phyloP scores from a whole-genome alignment of 2,329 filamentous ascomycete species.

The Leptosphaerulina australis region DNA sequence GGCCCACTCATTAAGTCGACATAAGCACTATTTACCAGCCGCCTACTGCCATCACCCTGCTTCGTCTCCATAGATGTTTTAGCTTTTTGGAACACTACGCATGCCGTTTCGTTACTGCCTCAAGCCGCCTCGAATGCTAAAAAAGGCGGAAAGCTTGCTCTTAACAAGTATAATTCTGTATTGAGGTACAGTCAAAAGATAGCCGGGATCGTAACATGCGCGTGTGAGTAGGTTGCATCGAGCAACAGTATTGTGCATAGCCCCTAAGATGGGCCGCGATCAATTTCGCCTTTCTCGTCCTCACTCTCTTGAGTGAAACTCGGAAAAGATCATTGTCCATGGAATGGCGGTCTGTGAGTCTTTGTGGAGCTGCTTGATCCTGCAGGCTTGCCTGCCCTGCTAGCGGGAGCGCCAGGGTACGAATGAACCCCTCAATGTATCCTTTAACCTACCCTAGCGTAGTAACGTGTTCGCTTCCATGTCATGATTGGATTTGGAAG shows the following conservation, averaged over 20 bases:
- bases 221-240: background rate
- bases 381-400: background rate
- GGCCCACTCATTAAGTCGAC: background rate
- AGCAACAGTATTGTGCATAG: background rate
- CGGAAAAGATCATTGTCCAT: background rate
- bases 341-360: too few species aligned
- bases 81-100: background rate
- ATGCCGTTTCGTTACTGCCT: background rate
- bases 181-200: background rate
- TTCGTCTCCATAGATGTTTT: background rate
- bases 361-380: background rate
- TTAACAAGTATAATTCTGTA: background rate
- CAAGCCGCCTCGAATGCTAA: background rate
- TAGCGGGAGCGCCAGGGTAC: background rate
- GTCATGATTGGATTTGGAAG: background rate
- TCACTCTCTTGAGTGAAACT: background rate
- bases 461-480: background rate
- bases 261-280: background rate
- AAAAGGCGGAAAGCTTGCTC: background rate
- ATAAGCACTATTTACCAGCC: background rate
- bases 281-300: background rate
- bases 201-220: background rate
- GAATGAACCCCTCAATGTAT: background rate
- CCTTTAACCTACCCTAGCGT: background rate
- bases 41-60: background rate